A percentile compares a stretch with the other conserved stretches of the same genome.
Conservation (phyloP, 169 alveolate species). For the Cryptosporidium ubiquitum region DNA sequence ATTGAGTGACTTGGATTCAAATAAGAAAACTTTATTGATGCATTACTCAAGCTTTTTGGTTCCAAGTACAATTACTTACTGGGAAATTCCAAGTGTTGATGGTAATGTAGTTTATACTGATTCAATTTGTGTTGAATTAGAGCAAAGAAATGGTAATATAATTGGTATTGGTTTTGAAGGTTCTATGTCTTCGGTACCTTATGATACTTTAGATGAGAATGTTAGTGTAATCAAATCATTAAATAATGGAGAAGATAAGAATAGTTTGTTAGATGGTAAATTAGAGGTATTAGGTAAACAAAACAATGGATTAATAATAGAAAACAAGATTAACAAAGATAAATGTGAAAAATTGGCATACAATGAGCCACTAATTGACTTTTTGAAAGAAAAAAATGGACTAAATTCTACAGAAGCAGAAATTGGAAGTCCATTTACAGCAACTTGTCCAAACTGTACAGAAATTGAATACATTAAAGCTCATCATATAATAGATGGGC, state of each 20-base stretch:
- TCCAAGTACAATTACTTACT: conserved; percentile 50
- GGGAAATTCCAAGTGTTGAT: conserved; percentile 67
- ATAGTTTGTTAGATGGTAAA: background rate
- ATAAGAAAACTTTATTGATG: conserved; percentile 33
- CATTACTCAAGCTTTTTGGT: conserved; percentile 51
- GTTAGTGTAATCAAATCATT: conserved; percentile 10
- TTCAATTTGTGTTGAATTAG: conserved; percentile 70
- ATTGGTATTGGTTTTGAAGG: conserved; percentile 71
- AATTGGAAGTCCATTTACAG: conserved; percentile 31
- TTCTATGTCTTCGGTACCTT: conserved; percentile 63
- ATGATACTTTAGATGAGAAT: conserved; percentile 50
- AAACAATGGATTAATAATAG: conserved; percentile 8
- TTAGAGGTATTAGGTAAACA: conserved; percentile 11
- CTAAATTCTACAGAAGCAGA: background rate
- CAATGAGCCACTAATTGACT: conserved; percentile 21
- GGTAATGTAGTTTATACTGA: conserved; percentile 34
- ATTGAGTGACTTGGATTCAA: conserved; percentile 9
- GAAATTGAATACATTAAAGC: conserved; percentile 57
- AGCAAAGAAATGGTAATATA: conserved; percentile 61
- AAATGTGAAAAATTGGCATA: conserved; percentile 61
- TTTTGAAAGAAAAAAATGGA: background rate
- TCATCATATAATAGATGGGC: conserved; percentile 55
- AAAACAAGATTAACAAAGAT: conserved; percentile 18
- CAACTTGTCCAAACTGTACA: conserved; percentile 63
- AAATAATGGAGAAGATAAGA: background rate